Evolutionary conservation across 495 filamentous ascomycete species (phyloP).

Genomic region (Aspergillus panamensis): DNA sequence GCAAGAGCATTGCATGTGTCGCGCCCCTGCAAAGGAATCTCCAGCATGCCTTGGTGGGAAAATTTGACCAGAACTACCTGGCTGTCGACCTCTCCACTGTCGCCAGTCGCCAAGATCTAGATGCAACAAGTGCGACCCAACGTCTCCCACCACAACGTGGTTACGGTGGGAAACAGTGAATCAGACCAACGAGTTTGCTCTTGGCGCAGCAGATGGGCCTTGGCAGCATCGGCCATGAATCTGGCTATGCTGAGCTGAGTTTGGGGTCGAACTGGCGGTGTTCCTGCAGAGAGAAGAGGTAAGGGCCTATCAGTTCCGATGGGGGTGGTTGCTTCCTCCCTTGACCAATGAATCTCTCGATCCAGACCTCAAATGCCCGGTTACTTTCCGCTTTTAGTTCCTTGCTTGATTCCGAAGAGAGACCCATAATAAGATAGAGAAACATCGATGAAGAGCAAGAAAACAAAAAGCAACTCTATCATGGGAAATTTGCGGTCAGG

Average conservation of each 20-base stretch:
- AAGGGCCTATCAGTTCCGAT: neutral
- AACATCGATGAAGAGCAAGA: neutral
- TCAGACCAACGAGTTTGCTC: constrained; percentile 16
- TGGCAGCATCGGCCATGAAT: constrained; percentile 20
- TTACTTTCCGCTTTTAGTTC: neutral
- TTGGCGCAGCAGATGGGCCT: constrained; percentile 24
- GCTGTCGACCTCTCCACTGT: neutral
- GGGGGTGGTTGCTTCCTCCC: constrained; percentile 4
- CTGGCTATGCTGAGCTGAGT: constrained; percentile 11
- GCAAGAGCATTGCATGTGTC: constrained; percentile 2
- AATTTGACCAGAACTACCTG: neutral
- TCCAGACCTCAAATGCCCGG: neutral
- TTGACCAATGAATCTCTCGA: neutral
- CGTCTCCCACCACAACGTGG: constrained; percentile 26
- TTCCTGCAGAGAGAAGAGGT: constrained; percentile 26
- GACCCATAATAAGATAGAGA: neutral
- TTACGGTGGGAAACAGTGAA: constrained; percentile 20
- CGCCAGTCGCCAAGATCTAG: constrained; percentile 11
- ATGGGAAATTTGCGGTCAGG: constrained; percentile 8
- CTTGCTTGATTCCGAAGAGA: neutral
- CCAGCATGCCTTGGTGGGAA: constrained; percentile 4
- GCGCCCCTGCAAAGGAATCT: constrained; percentile 14
- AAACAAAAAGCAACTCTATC: constrained; percentile 4
- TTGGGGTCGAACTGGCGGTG: constrained; percentile 22
- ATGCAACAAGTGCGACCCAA: constrained; percentile 14